These are phyloP conservation scores for Cytospora piceicola DNA, from an alignment of 2,329 filamentous ascomycete species.

Conservation along the genomic window DNA sequence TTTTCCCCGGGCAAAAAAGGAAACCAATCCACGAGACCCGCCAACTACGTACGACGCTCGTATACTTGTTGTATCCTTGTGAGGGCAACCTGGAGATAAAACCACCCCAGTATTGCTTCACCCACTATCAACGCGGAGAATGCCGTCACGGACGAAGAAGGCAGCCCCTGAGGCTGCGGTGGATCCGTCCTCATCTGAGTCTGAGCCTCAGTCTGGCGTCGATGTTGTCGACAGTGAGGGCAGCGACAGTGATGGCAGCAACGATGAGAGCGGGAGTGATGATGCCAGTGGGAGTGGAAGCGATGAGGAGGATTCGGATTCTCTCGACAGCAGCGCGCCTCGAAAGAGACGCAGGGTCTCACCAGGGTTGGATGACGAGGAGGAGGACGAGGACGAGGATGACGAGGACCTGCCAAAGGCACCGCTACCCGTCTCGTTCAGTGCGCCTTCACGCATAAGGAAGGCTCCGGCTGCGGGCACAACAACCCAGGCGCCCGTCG, in stretches of 20 bases:
- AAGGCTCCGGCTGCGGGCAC: conserved; percentile 37
- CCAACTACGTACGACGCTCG: conserved; percentile 2
- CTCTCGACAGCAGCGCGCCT: conserved; percentile 45
- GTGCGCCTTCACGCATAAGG: conserved; percentile 59
- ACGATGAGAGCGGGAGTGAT: conserved; percentile 33
- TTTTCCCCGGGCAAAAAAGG: background rate
- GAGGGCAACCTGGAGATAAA: background rate
- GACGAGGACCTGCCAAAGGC: conserved; percentile 38
- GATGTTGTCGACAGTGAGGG: conserved; percentile 4
- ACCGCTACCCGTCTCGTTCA: conserved; percentile 43
- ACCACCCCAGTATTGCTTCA: background rate
- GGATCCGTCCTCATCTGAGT: conserved; percentile 3
- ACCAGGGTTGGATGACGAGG: conserved; percentile 35
- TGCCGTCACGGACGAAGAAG: conserved; percentile 25
- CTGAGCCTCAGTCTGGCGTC: conserved; percentile 1
- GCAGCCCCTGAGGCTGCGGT: conserved; percentile 13
- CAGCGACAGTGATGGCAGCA: conserved; percentile 25
- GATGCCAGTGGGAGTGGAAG: conserved; percentile 24
- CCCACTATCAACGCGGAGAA: background rate
- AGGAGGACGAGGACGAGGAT: conserved; percentile 38
- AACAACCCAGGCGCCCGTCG: conserved; percentile 13
- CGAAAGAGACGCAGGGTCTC: conserved; percentile 49
- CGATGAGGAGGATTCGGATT: conserved; percentile 47
- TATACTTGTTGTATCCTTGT: background rate
- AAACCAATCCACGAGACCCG: background rate